These are phyloP conservation scores for Yarrowia osloensis DNA, from an alignment of 805 yeast species.

Conservation along the genomic window DNA sequence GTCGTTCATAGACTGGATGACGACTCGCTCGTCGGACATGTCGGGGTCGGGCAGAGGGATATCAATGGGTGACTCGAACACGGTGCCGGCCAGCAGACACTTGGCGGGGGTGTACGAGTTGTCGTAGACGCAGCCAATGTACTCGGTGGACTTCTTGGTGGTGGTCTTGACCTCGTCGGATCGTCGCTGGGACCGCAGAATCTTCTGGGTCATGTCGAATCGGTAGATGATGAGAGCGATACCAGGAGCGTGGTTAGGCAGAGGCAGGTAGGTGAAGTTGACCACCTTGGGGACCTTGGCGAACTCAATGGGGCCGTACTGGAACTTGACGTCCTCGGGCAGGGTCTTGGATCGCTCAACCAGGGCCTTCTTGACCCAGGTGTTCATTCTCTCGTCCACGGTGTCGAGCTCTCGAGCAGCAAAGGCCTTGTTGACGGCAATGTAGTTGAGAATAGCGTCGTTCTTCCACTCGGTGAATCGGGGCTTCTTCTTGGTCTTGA, in stretches of 20 bases:
- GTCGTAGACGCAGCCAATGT: constrained; percentile 62
- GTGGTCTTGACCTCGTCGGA: constrained; percentile 50
- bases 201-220: constrained; percentile 62
- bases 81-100: constrained; percentile 62
- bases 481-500: constrained; percentile 69
- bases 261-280: constrained; percentile 65
- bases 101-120: constrained; percentile 55
- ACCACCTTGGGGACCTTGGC: constrained; percentile 71
- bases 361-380: constrained; percentile 66
- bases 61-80: constrained; percentile 55
- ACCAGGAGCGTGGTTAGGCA: constrained; percentile 56
- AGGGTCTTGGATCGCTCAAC: constrained; percentile 53
- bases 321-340: constrained; percentile 61
- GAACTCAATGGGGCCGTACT: constrained; percentile 77
- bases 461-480: constrained; percentile 80
- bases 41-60: constrained; percentile 43
- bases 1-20: constrained; percentile 43
- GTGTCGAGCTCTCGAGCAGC: constrained; percentile 56
- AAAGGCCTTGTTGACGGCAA: constrained; percentile 78
- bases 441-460: constrained; percentile 73
- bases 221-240: constrained; percentile 63
- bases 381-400: constrained; percentile 51
- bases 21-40: constrained; percentile 33
- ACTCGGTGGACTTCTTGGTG: constrained; percentile 60
- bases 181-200: constrained; percentile 52